phyloP scores from a whole-genome alignment of 257 asterid genomes.

The Solanum medicagineum region DNA sequence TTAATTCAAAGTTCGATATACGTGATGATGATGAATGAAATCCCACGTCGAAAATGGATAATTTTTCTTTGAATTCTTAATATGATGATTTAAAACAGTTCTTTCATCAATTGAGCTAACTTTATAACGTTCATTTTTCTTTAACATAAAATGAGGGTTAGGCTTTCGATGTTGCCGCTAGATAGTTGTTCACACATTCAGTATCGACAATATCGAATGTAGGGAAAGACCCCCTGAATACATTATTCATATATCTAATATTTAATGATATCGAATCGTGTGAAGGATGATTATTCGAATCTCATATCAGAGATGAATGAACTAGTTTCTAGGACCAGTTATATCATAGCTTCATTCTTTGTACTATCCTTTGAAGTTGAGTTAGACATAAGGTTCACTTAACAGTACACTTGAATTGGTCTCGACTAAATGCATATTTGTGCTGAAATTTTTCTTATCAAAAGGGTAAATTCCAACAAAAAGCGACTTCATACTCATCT shows the following conservation, averaged over 20 bases:
- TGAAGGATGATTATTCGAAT: no score
- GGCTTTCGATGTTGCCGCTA: no score
- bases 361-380: accelerated
- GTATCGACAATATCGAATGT: no score
- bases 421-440: not conserved
- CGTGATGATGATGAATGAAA: not conserved
- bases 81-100: accelerated
- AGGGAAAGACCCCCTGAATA: no score
- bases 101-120: not conserved
- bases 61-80: not conserved
- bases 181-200: not conserved
- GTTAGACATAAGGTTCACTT: no score
- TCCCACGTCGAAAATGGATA: not conserved
- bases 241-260: no score
- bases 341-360: not conserved
- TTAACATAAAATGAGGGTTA: not conserved
- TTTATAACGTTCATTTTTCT: not conserved
- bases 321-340: not conserved
- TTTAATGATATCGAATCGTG: not conserved
- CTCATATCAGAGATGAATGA: not conserved
- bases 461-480: not conserved
- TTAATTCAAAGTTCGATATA: not conserved
- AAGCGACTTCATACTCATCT: no score
- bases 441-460: not conserved
- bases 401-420: no score